Percentiles rank a stretch among this genome's conserved stretches.
These are phyloP conservation scores for Gomphus sp. DNA, from an alignment of 1,284 basidiomycete species.

Conservation along the genomic window DNA sequence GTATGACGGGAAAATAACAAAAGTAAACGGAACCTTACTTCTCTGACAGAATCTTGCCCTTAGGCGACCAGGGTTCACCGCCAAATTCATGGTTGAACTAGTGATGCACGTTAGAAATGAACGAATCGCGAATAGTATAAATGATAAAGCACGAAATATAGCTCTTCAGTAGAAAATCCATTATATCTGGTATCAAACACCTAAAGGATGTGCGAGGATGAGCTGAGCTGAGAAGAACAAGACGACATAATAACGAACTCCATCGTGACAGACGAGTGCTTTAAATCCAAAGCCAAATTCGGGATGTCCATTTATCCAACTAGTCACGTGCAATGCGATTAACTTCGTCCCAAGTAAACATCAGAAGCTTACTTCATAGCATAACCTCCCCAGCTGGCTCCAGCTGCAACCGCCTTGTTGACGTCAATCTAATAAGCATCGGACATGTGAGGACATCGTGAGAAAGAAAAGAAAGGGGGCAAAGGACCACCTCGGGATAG, in stretches of 20 bases:
- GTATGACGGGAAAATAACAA: not conserved
- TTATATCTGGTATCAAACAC: constrained; percentile 66
- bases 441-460: not conserved
- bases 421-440: constrained; percentile 58
- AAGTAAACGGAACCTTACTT: constrained; percentile 31
- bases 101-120: not conserved
- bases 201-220: constrained; percentile 20
- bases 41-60: constrained; percentile 42
- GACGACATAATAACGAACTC: constrained; percentile 37
- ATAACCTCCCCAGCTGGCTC: constrained; percentile 77
- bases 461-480: not conserved
- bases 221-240: not conserved
- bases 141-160: constrained; percentile 63
- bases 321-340: constrained; percentile 21
- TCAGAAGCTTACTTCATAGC: constrained; percentile 59
- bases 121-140: not conserved
- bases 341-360: not conserved
- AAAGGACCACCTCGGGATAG: constrained; percentile 54
- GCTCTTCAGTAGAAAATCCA: constrained; percentile 75
- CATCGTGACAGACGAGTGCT: constrained; percentile 81
- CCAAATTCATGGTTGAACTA: constrained; percentile 82
- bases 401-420: constrained; percentile 72
- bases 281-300: constrained; percentile 81
- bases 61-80: constrained; percentile 68
- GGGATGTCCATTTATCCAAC: constrained; percentile 92